Percentiles rank a stretch among this genome's conserved stretches.
Conservation (phyloP, 129 eudicot species). For the Artemisia tridentata region DNA sequence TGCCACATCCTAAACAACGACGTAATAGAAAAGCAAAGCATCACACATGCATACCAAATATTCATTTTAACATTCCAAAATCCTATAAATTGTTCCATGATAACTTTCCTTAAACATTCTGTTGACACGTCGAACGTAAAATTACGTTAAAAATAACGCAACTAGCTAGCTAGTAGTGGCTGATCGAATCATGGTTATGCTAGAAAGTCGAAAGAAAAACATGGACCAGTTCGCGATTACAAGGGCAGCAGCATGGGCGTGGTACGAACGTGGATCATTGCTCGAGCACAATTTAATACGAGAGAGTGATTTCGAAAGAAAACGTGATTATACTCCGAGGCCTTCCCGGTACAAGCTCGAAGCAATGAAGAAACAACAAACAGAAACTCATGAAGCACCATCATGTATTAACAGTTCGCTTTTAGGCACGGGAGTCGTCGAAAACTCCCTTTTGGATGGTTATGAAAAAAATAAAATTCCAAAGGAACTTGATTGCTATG, state of each 20-base stretch:
- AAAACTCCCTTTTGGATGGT: conserved; percentile 48
- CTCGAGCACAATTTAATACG: conserved; percentile 33
- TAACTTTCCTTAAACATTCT: not conserved
- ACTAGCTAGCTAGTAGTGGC: not conserved
- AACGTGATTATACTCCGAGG: conserved; percentile 17
- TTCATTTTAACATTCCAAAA: not conserved
- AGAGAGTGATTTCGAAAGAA: conserved; percentile 35
- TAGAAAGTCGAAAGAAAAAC: conserved; percentile 5
- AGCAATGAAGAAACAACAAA: conserved; percentile 33
- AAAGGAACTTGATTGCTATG: conserved; percentile 38
- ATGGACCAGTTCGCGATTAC: conserved; percentile 38
- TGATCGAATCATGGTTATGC: conserved; percentile 5
- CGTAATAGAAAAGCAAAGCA: conserved; percentile 13
- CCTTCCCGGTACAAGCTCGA: conserved; percentile 70
- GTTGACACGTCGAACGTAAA: not conserved
- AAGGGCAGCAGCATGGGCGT: conserved; percentile 77
- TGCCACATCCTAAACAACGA: conserved; percentile 17
- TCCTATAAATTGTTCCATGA: not conserved
- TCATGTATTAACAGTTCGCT: not conserved
- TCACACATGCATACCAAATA: conserved; percentile 7
- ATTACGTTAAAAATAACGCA: not conserved
- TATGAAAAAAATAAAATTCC: conserved; percentile 61
- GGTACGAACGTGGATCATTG: conserved; percentile 70
- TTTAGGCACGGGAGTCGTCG: conserved; percentile 14
- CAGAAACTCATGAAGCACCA: conserved; percentile 7